Evolutionary conservation across 192 early-diverging fungal genomes (phyloP).

Genomic region (Coemansia sp.): DNA sequence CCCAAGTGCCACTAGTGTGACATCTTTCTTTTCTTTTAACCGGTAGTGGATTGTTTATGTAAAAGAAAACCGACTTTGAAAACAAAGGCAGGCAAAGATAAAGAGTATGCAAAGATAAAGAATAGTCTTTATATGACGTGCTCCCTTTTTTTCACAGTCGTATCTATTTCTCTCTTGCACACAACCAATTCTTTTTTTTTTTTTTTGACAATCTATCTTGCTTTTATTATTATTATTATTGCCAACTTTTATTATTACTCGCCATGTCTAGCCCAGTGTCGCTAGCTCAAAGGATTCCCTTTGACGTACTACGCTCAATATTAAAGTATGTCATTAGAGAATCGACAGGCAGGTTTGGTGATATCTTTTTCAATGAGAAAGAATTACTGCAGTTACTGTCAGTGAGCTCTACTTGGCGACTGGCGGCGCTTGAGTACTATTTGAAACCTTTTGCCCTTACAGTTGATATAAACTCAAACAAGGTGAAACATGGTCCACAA

Average conservation of each 20-base stretch:
- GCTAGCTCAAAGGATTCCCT: neutral
- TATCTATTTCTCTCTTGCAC: neutral
- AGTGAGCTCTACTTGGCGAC: neutral
- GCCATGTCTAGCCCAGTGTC: neutral
- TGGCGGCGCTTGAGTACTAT: neutral
- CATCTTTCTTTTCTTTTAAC: neutral
- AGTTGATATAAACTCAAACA: neutral
- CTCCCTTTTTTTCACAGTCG: neutral
- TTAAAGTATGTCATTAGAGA: no score
- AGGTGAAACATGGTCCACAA: neutral
- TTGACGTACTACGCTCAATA: neutral
- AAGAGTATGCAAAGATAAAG: neutral
- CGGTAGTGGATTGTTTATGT: no score
- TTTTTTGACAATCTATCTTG: neutral
- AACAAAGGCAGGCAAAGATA: neutral
- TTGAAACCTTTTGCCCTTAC: neutral
- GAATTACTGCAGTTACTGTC: neutral
- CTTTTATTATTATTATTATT: neutral
- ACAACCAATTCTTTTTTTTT: neutral
- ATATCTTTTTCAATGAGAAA: no score
- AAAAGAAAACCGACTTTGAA: no score
- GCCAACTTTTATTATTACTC: neutral
- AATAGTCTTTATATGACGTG: no score
- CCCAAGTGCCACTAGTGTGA: constrained; percentile 10
- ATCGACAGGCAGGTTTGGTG: neutral